Conservation (phyloP, 2,329 filamentous ascomycete species). For the Pseudodiploospora longispora region DNA sequence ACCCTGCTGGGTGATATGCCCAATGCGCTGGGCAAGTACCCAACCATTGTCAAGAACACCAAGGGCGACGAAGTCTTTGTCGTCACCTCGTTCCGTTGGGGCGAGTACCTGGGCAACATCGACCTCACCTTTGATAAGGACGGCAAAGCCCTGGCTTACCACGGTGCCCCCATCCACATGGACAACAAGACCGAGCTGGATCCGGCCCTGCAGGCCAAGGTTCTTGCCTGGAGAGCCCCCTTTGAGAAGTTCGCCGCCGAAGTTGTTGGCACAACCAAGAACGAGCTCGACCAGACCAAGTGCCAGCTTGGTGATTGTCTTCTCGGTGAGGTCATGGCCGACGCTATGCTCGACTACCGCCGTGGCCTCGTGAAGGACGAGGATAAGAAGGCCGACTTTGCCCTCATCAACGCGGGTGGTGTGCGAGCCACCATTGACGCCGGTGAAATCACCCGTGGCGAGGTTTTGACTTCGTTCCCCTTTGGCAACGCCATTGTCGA, state of each 20-base stretch:
- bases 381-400: conserved; percentile 39
- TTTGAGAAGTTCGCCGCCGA: conserved; percentile 53
- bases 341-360: conserved; percentile 55
- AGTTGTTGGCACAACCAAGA: conserved; percentile 45
- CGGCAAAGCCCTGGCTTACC: conserved; percentile 55
- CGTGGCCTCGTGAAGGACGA: conserved; percentile 32
- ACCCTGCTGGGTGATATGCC: conserved; percentile 53
- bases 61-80: conserved; percentile 61
- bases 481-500: conserved; percentile 59
- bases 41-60: conserved; percentile 52
- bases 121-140: conserved; percentile 54
- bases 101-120: conserved; percentile 60
- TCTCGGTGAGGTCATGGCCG: conserved; percentile 46
- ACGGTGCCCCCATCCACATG: conserved; percentile 55
- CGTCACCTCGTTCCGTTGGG: conserved; percentile 61
- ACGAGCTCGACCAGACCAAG: conserved; percentile 49
- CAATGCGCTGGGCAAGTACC: conserved; percentile 52
- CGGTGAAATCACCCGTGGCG: conserved; percentile 54
- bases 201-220: conserved; percentile 45
- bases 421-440: conserved; percentile 55
- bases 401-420: conserved; percentile 56
- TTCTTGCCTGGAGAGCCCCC: conserved; percentile 49
- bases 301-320: conserved; percentile 53
- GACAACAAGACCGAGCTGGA: conserved; percentile 54
- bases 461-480: conserved; percentile 56